Evolutionary conservation across 2,329 filamentous ascomycete species (phyloP), one percentile per base, ranked within the genome.

Genomic region (Cladosporium velox): DNA sequence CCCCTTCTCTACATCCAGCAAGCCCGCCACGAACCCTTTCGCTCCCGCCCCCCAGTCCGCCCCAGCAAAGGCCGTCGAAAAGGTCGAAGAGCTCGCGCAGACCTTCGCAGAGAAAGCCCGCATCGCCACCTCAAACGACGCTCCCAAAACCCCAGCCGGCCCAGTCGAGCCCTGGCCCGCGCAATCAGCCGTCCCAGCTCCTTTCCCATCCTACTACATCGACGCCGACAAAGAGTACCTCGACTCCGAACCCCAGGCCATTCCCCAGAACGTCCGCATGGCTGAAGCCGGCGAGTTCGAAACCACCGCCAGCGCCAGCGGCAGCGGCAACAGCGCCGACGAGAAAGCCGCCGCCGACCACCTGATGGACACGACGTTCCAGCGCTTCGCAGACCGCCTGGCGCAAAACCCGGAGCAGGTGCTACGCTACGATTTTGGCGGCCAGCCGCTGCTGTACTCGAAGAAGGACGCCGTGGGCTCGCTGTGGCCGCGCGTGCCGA

Each of bases 221-320:
- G 95, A 98, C 72, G 94, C 94, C 61, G 94, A 97, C 74, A 96
- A 92, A 79, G 95, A 99, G 78, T 91, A 90, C 4, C 86, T 98
- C 30, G 91, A 92, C 68, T 77, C 78, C 21, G 75, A 88, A 70
- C 79, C 72, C 2, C 84, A 85, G 0, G 78, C 79, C 34, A 84
- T 85, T 52, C 84, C 80, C 4, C 75, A 79, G 41, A 82, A 81
- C 49, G 59, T 62, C 35, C 64, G 64, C 35, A 35, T 66, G 21
- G 77, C 80, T 34, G 81, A 81, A 64, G 79, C 80, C 64, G 61
- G 61, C 34, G 78, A 79, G 54, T 74, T 80, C 32, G 76, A 74
- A 47, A 65, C 71, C 11, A 69, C 69, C 54, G 68, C 66, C 24
- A 70, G 70, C 10, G 73, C 70, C 38, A 70, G 73, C 21, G 60